Base-by-base conservation (phyloP, 805 yeast species). In the Cyberlindnera veronae region DNA sequence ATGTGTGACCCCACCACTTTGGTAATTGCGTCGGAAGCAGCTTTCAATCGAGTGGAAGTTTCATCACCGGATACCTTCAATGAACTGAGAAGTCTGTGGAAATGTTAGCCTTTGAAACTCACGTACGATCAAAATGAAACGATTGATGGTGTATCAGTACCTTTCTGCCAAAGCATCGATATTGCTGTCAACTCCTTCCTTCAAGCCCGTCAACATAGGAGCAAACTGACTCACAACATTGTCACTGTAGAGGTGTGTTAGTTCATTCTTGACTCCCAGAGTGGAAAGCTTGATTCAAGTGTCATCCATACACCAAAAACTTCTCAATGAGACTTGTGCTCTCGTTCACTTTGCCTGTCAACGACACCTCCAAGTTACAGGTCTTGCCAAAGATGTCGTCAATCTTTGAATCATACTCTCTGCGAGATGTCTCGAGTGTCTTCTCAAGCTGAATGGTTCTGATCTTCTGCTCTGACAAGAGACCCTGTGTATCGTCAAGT, bases 391-490 rank as follows among this genome's bases (percentile, higher is more conserved):
- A 16, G 9, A 37, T 8, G 11, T 37, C 37, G 2, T 32, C 26
- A 11, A 49, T 29, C 26, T 37, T 48, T 5, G 26, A 15, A 26
- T 51, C 60, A 23, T 54, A 51, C 2, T 42, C 41, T 23, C 37
- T 41, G 6, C 56, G 51, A n/a, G 48, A 38, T 1, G 38, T 38
- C 8, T 49, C 53, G 12, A 60, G 29, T 0, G 38, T 36, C 32
- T 52, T 58, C 20, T 50, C 51, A n/a, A 67, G 45, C n/a, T 55
- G 52, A 3, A 39, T 23, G 3, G 59, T 65, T 38, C 61, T 67
- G 11, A 70, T 56, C 39, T 68, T 72, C 46, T 72, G 76, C 39
- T 72, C 77, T 8, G 72, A 68, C 29, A 73, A 55, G 34, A 68
- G 61, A 1, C 76, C 75, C 9, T 74, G 63, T 18, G 67, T 58